These are phyloP conservation scores for Aspergillus jensenii DNA, from an alignment of 2,329 filamentous ascomycete species.

Conservation along the genomic window DNA sequence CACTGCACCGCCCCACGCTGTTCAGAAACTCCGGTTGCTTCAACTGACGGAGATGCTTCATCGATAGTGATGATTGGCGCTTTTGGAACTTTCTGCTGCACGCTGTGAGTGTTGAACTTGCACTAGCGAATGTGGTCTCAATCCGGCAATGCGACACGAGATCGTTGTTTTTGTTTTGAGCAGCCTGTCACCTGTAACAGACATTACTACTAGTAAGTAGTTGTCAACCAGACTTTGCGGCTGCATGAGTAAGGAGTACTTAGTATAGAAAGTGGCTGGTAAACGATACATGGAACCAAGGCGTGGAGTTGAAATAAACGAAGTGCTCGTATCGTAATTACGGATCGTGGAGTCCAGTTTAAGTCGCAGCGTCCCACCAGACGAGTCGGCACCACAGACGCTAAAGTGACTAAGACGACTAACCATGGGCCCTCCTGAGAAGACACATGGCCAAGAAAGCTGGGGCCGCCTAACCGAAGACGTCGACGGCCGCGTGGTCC, in stretches of 20 bases:
- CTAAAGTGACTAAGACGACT: neutral
- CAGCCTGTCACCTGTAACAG: too few relatives aligned
- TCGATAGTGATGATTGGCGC: neutral
- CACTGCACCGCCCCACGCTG: neutral
- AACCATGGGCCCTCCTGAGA: neutral
- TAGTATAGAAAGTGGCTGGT: too few relatives aligned
- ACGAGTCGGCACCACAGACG: neutral
- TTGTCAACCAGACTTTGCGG: too few relatives aligned
- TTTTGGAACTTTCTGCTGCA: neutral
- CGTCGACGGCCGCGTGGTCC: neutral
- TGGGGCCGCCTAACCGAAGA: neutral
- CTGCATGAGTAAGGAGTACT: too few relatives aligned
- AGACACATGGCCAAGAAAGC: neutral
- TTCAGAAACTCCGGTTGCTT: conserved; percentile 3
- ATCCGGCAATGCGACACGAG: neutral
- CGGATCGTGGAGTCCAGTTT: neutral
- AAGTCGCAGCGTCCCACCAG: too few relatives aligned
- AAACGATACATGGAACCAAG: too few relatives aligned
- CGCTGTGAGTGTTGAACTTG: neutral
- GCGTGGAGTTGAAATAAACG: too few relatives aligned
- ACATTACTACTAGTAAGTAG: too few relatives aligned
- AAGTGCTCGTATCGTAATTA: neutral
- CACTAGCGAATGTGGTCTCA: neutral
- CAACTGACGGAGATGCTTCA: neutral
- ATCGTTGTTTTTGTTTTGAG: neutral